phyloP scores from a whole-genome alignment of 2,329 filamentous ascomycete species.

The Leptographium wingfieldii region DNA sequence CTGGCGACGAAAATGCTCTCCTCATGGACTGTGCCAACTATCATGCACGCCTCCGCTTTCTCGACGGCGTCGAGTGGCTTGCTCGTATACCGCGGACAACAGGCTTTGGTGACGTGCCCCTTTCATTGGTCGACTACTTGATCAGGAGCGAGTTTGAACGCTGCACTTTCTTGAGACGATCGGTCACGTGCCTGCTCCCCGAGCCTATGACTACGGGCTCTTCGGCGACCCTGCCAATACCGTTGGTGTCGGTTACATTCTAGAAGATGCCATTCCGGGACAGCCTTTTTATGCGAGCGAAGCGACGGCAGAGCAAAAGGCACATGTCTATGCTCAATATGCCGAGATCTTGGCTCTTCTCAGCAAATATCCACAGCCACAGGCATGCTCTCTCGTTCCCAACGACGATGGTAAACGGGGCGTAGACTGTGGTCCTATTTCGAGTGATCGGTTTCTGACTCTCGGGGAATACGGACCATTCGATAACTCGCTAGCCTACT shows the following conservation, averaged over 20 bases:
- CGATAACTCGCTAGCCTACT: background rate
- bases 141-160: slow-evolving; percentile 6
- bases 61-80: slow-evolving; percentile 4
- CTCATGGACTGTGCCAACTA: slow-evolving; percentile 7
- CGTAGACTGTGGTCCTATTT: background rate
- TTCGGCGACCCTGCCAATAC: background rate
- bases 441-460: slow-evolving; percentile 1
- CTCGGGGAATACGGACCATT: background rate
- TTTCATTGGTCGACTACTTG: background rate
- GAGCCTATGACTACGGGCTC: background rate
- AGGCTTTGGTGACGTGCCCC: background rate
- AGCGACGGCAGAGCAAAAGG: slow-evolving; percentile 1
- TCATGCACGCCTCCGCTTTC: slow-evolving; percentile 3
- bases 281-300: background rate
- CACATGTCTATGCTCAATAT: slow-evolving; percentile 3
- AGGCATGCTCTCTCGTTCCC: slow-evolving; percentile 1
- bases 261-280: slow-evolving; percentile 5
- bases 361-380: background rate
- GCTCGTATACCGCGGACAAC: slow-evolving; percentile 1
- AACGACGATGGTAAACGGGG: background rate
- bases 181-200: background rate
- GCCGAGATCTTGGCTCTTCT: background rate
- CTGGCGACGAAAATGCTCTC: background rate
- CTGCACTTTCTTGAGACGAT: slow-evolving; percentile 2
- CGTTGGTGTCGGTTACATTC: slow-evolving; percentile 3